Conservation (phyloP, 495 filamentous ascomycete genomes). For the Daldinia concentrica region DNA sequence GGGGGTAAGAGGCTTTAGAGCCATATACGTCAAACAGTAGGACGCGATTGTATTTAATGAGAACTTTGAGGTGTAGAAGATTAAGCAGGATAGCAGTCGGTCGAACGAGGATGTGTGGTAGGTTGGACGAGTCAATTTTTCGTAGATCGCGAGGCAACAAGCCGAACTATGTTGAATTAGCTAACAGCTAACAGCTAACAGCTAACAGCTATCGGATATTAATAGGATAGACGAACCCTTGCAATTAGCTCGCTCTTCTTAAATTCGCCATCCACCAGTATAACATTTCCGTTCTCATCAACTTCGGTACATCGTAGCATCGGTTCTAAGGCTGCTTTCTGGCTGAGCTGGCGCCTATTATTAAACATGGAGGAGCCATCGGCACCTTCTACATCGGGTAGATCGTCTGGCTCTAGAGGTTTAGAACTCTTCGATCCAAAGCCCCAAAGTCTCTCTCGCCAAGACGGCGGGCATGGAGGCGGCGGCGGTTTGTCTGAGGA, state of each 20-base stretch:
- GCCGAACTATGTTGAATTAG: constrained; percentile 74
- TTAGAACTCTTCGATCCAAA: constrained; percentile 45
- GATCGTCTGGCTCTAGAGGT: constrained; percentile 60
- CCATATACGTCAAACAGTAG: constrained; percentile 96
- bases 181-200: constrained; percentile 6
- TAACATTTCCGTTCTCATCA: constrained; percentile 91
- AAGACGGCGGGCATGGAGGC: constrained; percentile 58
- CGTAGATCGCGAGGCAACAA: constrained; percentile 94
- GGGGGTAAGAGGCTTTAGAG: constrained; percentile 91
- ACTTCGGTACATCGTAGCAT: constrained; percentile 93
- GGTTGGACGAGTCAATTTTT: constrained; percentile 96
- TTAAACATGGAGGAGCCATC: constrained; percentile 62
- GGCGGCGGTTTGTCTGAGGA: constrained; percentile 45
- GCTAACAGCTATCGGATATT: neutral
- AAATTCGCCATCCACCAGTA: constrained; percentile 94
- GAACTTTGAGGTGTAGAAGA: constrained; percentile 87
- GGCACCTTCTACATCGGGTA: constrained; percentile 58
- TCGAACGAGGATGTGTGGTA: constrained; percentile 96
- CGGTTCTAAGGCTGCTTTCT: constrained; percentile 80
- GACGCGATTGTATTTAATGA: constrained; percentile 94
- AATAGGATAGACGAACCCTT: constrained; percentile 68
- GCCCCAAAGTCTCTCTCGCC: constrained; percentile 67
- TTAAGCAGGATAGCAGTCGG: constrained; percentile 95
- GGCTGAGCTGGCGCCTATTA: constrained; percentile 68
- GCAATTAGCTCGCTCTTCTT: constrained; percentile 96